These are phyloP conservation scores for Astrocystis sublimbata DNA, from an alignment of 495 filamentous ascomycete species.

Conservation along the genomic window DNA sequence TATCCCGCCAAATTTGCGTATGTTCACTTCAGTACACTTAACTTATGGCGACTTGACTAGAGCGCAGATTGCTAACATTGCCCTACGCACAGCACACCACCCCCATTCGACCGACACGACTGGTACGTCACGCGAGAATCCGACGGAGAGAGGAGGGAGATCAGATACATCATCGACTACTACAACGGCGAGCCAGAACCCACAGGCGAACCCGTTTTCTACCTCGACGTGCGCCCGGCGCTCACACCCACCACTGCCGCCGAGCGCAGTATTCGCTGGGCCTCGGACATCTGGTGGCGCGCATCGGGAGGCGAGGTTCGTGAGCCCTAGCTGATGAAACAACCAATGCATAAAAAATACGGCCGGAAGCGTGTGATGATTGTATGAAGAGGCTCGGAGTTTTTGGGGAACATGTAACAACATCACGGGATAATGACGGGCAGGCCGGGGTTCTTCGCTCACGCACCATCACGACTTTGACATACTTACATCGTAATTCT, in stretches of 20 bases:
- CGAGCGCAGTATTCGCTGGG: conserved; percentile 87
- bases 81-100: conserved; percentile 56
- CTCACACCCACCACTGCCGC: conserved; percentile 80
- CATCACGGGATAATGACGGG: conserved; percentile 15
- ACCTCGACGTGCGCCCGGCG: conserved; percentile 92
- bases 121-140: conserved; percentile 82
- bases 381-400: conserved; percentile 20
- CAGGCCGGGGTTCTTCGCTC: conserved; percentile 8
- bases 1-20: conserved; percentile 80
- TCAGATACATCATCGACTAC: conserved; percentile 97
- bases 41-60: not conserved
- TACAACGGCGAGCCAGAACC: conserved; percentile 86
- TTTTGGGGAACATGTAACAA: conserved; percentile 15
- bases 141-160: conserved; percentile 64
- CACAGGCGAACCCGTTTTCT: conserved; percentile 93
- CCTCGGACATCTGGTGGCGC: conserved; percentile 88
- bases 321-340: conserved; percentile 25
- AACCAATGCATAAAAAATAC: not conserved
- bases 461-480: conserved; percentile 23
- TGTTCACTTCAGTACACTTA: conserved; percentile 24
- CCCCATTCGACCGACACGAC: conserved; percentile 97
- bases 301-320: conserved; percentile 73
- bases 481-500: conserved; percentile 4
- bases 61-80: conserved; percentile 15
- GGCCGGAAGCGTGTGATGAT: not conserved